Evolutionary conservation across 805 yeast genomes (phyloP).

Genomic region (Kodamaea jinghongensis): DNA sequence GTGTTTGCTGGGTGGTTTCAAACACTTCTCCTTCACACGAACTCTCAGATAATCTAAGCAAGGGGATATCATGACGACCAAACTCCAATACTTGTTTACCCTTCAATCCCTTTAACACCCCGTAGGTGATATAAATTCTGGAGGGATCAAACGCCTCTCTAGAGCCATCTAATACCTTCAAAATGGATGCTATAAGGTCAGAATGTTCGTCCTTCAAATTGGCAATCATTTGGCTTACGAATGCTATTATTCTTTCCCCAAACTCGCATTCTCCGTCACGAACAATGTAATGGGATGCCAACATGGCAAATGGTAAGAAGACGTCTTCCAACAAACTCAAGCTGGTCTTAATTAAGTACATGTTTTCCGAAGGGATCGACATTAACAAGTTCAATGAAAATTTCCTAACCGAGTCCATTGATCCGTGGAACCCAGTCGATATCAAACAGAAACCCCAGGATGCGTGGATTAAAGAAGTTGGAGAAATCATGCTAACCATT

Average conservation of each 20-base stretch:
- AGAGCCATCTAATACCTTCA: conserved; percentile 47
- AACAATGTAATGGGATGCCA: conserved; percentile 59
- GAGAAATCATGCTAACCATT: conserved; percentile 51
- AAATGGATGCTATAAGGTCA: conserved; percentile 24
- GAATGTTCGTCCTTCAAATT: conserved; percentile 24
- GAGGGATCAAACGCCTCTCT: conserved; percentile 67
- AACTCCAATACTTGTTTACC: conserved; percentile 23
- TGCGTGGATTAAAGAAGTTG: conserved; percentile 52
- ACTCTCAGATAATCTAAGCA: conserved; percentile 32
- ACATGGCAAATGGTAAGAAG: conserved; percentile 59
- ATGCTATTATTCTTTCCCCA: conserved; percentile 50
- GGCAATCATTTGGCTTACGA: conserved; percentile 39
- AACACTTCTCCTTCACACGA: conserved; percentile 52
- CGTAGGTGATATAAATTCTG: conserved; percentile 56
- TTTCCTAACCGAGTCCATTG: conserved; percentile 74
- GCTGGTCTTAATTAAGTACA: conserved; percentile 34
- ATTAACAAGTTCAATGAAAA: conserved; percentile 57
- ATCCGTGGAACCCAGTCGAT: conserved; percentile 70
- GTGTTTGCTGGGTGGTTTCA: conserved; percentile 49
- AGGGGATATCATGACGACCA: conserved; percentile 23
- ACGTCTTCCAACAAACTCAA: conserved; percentile 44
- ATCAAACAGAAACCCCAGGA: conserved; percentile 75
- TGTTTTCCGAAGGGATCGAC: conserved; percentile 45
- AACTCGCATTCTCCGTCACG: conserved; percentile 50
- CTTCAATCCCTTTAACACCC: conserved; percentile 53